These are phyloP conservation scores for Candida buenavistaensis DNA, from an alignment of 1,139 yeast genomes.

Conservation along the genomic window DNA sequence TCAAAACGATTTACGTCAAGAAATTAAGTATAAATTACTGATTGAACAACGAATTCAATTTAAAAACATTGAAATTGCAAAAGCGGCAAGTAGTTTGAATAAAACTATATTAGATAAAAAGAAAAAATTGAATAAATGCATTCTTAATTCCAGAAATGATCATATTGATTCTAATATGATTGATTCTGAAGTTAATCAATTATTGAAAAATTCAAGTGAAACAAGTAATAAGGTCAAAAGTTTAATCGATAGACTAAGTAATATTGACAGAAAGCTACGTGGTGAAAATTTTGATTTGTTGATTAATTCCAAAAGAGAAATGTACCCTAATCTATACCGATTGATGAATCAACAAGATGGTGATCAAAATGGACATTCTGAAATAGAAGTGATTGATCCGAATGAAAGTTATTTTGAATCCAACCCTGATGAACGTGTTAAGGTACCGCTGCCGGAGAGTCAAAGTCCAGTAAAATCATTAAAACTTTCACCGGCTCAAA, in stretches of 20 bases:
- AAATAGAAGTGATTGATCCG: background rate
- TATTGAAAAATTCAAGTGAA: conserved; percentile 16
- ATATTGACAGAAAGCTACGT: conserved; percentile 11
- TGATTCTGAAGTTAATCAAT: conserved; percentile 17
- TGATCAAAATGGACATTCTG: too few relatives aligned
- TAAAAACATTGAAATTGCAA: conserved; percentile 34
- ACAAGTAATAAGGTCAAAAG: conserved; percentile 15
- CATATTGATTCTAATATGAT: conserved; percentile 10
- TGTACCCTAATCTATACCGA: conserved; percentile 14
- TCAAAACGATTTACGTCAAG: conserved; percentile 40
- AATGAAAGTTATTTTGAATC: conserved; percentile 7
- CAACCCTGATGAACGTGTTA: background rate
- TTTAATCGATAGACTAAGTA: conserved; percentile 11
- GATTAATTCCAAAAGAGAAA: conserved; percentile 4
- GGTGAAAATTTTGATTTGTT: conserved; percentile 7
- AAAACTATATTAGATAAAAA: conserved; percentile 20
- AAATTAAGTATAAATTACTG: conserved; percentile 34
- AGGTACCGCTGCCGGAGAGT: too few relatives aligned
- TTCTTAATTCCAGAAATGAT: conserved; percentile 8
- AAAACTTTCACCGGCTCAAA: background rate
- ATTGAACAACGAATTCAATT: conserved; percentile 40
- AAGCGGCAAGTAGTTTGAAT: conserved; percentile 23
- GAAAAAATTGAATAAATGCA: conserved; percentile 20
- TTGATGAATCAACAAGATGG: conserved; percentile 6
- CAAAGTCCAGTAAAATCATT: too few relatives aligned